Evolutionary conservation across 2,329 filamentous ascomycete genomes (phyloP).

Genomic region (Stemphylium beticola): DNA sequence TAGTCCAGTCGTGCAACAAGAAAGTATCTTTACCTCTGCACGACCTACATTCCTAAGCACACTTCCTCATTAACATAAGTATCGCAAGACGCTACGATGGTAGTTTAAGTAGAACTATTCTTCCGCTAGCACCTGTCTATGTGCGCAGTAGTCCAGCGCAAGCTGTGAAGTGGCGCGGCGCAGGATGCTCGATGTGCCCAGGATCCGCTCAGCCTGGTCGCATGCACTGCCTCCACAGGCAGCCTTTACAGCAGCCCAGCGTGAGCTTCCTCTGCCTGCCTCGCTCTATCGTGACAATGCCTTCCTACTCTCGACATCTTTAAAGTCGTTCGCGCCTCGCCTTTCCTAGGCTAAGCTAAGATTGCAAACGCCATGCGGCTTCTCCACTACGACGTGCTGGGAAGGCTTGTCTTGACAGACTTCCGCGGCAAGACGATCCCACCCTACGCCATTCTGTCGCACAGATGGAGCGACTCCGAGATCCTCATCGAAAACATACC

Average conservation of each 20-base stretch:
- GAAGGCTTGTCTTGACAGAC: not conserved
- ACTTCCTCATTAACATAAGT: no score
- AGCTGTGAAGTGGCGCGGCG: no score
- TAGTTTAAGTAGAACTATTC: no score
- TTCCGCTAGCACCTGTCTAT: no score
- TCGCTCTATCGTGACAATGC: not conserved
- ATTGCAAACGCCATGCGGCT: not conserved
- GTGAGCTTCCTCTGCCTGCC: no score
- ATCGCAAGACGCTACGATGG: no score
- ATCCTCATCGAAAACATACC: constrained; percentile 33
- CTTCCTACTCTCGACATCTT: not conserved
- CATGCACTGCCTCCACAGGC: constrained; percentile 6
- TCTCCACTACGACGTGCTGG: not conserved
- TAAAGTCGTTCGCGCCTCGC: not conserved
- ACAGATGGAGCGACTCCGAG: constrained; percentile 39
- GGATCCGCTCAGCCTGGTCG: constrained; percentile 3
- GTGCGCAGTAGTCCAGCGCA: no score
- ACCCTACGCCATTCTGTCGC: constrained; percentile 43
- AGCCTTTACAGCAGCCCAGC: no score
- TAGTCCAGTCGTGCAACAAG: no score
- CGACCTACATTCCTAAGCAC: no score
- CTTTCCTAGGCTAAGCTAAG: not conserved
- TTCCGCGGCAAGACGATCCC: constrained; percentile 10
- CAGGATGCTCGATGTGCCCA: no score
- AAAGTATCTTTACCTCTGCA: no score